Evolutionary conservation across 2,329 filamentous ascomycete species (phyloP).

Genomic region (Sporothrix variecibatus): DNA sequence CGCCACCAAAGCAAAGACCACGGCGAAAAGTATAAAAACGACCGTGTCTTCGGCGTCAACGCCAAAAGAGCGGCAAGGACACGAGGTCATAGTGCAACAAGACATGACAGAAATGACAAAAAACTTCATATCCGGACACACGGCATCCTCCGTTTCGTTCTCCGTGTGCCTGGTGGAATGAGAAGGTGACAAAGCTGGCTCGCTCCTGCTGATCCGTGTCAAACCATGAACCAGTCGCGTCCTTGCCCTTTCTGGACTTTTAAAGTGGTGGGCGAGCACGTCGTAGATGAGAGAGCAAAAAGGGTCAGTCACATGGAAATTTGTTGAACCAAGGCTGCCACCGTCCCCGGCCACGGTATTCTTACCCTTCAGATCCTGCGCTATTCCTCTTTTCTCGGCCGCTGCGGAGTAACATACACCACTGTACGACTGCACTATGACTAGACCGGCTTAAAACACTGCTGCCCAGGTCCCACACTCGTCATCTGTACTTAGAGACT

Average conservation of each 20-base stretch:
- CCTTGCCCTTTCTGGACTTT: not conserved
- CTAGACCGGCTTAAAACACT: not conserved
- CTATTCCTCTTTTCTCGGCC: conserved; percentile 20
- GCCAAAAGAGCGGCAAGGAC: not conserved
- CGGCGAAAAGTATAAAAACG: not conserved
- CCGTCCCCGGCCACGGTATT: not conserved
- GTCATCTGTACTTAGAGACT: not conserved
- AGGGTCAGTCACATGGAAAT: conserved; percentile 23
- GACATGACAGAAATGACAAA: not conserved
- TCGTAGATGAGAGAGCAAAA: not conserved
- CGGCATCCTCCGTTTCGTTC: not conserved
- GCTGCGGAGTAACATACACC: conserved; percentile 15
- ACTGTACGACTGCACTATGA: not conserved
- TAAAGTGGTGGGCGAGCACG: not conserved
- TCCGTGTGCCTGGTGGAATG: not conserved
- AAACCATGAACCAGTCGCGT: not conserved
- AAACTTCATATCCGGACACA: not conserved
- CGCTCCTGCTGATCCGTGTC: not conserved
- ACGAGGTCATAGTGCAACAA: too few relatives aligned
- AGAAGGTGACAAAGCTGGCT: not conserved
- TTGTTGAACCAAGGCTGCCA: not conserved
- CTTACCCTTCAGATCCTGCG: conserved; percentile 9
- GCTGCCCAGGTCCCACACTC: not conserved
- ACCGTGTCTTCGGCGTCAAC: not conserved
- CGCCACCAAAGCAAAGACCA: not conserved